Evolutionary conservation across 1,284 basidiomycete genomes (phyloP).

Genomic region (Rhodofomes roseus): DNA sequence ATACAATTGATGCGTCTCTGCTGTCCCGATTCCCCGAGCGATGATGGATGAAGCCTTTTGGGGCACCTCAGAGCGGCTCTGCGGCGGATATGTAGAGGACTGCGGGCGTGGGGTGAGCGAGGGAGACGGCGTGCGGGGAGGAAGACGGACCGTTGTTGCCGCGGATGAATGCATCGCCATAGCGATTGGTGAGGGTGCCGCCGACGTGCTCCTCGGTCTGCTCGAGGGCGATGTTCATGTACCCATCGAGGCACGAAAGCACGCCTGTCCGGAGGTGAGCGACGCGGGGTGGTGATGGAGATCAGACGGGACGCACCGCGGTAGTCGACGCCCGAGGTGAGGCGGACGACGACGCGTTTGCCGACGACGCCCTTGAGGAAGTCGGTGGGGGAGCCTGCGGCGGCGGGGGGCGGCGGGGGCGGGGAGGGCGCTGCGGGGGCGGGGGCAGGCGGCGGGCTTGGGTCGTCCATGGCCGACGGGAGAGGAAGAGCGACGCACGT

Average conservation of each 20-base stretch:
- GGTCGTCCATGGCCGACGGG: constrained; percentile 15
- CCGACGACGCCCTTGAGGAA: constrained; percentile 94
- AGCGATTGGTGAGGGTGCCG: constrained; percentile 81
- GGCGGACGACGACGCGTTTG: constrained; percentile 88
- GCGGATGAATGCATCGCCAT: constrained; percentile 93
- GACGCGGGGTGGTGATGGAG: neutral
- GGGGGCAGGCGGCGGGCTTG: constrained; percentile 24
- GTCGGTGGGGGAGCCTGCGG: constrained; percentile 79
- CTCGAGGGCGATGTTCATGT: constrained; percentile 98
- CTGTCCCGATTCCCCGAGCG: neutral
- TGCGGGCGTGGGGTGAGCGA: constrained; percentile 5
- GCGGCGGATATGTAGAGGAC: constrained; percentile 34
- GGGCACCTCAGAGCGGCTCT: constrained; percentile 20
- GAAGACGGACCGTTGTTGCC: constrained; percentile 88
- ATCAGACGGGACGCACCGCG: constrained; percentile 55
- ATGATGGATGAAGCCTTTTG: neutral
- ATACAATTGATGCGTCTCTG: neutral
- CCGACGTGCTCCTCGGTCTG: constrained; percentile 95
- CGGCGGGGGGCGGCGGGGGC: constrained; percentile 43
- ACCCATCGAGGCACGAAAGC: constrained; percentile 95
- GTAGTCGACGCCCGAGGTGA: constrained; percentile 97
- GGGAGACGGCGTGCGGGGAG: neutral
- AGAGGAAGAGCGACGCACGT: neutral
- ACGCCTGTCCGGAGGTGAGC: constrained; percentile 75
- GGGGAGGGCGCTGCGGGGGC: constrained; percentile 32